Base-by-base conservation (phyloP, 306 rosid species). In the Prosopis cineraria region DNA sequence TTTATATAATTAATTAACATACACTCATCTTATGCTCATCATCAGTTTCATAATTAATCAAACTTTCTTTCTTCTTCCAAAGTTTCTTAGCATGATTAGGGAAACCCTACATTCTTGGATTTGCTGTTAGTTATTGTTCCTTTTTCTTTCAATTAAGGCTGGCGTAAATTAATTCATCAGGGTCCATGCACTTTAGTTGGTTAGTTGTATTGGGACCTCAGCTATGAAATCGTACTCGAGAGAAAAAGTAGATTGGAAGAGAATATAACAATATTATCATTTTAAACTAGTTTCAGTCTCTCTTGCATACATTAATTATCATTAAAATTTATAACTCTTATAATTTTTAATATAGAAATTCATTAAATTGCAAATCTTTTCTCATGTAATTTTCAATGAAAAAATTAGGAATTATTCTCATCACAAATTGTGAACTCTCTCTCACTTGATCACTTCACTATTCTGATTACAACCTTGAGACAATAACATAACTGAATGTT, bases 31-130 rank as follows among this genome's bases (percentile, higher is more conserved):
- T 78, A 43, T 68, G 73, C 66, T 75, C 71, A 81, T 81, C 80
- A 75, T 81, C 80, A 17, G 73, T 68, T 63, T 47, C 72, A 81
- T 81, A 63, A 75, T 75, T 74, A n/a, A 74, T 17, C 20, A 14
- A 65, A 62, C 50, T 62, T 74, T 20, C 12, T 19, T 52, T 13
- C 59, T 52, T 52, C 59, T 52, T 31, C 50, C 59, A n/a, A 50
- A 25, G 72, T 68, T 27, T 68, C 17, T 41, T 40, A 59, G 77
- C 64, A 27, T 81, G 40, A 66, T 72, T 41, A 22, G 45, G 39
- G 41, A 31, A 31, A 67, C 64, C 76, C 34, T 70, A 17, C 69
- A 7, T 8, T 36, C 68, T 31, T 14, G 39, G 67, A 60, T 30
- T 64, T 64, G 70, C 17, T 36, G 41, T 19, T 64, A 34, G 17